Evolutionary conservation across 495 filamentous ascomycete species (phyloP).

Genomic region (Daldinia vernicosa): DNA sequence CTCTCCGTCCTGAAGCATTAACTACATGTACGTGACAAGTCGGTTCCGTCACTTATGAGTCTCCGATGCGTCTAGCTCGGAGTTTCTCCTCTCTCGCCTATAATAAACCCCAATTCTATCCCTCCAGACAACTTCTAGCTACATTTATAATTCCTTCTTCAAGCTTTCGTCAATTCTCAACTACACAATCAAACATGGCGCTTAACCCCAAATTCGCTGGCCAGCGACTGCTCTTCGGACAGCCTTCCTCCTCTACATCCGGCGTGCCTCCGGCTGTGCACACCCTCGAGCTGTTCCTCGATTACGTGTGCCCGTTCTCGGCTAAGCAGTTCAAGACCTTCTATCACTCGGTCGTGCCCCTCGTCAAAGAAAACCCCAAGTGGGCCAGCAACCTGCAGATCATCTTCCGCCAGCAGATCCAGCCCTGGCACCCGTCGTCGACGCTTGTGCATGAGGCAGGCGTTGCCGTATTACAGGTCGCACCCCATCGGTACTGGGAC

Average conservation of each 20-base stretch:
- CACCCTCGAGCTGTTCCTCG: conserved; percentile 83
- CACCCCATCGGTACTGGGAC: conserved; percentile 76
- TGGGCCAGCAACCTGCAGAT: conserved; percentile 70
- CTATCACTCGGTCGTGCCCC: conserved; percentile 65
- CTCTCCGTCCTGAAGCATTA: conserved; percentile 5
- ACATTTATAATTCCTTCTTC: not conserved
- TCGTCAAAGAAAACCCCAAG: conserved; percentile 59
- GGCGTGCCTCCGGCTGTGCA: conserved; percentile 62
- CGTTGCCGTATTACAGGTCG: conserved; percentile 73
- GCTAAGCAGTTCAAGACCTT: conserved; percentile 75
- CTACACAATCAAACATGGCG: conserved; percentile 64
- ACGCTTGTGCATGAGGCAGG: conserved; percentile 90
- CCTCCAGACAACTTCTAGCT: not conserved
- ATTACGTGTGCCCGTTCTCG: conserved; percentile 83
- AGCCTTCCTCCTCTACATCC: conserved; percentile 44
- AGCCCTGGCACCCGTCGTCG: conserved; percentile 94
- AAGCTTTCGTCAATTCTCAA: conserved; percentile 15
- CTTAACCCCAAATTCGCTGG: conserved; percentile 80
- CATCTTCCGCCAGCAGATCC: conserved; percentile 89
- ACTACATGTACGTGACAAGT: not conserved
- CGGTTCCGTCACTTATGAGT: conserved; percentile 24
- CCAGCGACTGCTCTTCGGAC: conserved; percentile 63
- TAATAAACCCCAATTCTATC: conserved; percentile 6
- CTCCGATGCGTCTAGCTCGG: conserved; percentile 35
- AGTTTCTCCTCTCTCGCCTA: conserved; percentile 28